Percentiles rank a stretch among this genome's conserved stretches.
Conservation (phyloP, 2,329 filamentous ascomycete species). For the Neocatenulostroma microsporum region DNA sequence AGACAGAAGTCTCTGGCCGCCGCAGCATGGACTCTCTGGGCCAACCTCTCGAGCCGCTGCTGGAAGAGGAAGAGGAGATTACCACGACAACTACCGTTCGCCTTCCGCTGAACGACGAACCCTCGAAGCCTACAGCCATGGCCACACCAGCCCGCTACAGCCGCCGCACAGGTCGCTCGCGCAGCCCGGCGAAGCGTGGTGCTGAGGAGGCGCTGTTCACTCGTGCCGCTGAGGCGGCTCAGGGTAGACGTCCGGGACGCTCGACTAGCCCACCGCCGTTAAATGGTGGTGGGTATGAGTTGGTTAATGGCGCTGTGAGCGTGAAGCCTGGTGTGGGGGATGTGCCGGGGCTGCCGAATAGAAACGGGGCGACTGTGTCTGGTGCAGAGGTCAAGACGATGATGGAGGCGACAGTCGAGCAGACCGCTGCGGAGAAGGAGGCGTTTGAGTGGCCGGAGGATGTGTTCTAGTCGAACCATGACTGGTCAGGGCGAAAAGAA, state of each 20-base stretch:
- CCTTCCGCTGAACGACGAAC: constrained; percentile 19
- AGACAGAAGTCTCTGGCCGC: too few species aligned
- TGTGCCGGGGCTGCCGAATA: constrained; percentile 13
- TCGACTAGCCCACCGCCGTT: constrained; percentile 16
- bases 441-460: constrained; percentile 30
- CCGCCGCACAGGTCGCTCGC: constrained; percentile 14
- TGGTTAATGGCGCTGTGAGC: constrained; percentile 15
- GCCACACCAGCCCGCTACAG: constrained; percentile 24
- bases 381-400: constrained; percentile 2
- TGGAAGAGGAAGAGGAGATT: constrained; percentile 27
- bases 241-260: constrained; percentile 12
- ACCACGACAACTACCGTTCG: constrained; percentile 8
- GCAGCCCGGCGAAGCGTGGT: constrained; percentile 20
- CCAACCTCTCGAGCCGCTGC: constrained; percentile 24
- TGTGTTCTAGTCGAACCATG: constrained; percentile 28
- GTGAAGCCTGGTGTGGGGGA: constrained; percentile 18
- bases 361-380: not conserved
- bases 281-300: constrained; percentile 13
- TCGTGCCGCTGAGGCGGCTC: constrained; percentile 18
- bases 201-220: constrained; percentile 16
- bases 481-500: too few species aligned
- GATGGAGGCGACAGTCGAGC: too few species aligned
- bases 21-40: constrained; percentile 22
- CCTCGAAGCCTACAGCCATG: constrained; percentile 21
- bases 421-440: constrained; percentile 12